Evolutionary conservation across 768 basidiomycete genomes (phyloP).

Genomic region (Termitomyces sp.): DNA sequence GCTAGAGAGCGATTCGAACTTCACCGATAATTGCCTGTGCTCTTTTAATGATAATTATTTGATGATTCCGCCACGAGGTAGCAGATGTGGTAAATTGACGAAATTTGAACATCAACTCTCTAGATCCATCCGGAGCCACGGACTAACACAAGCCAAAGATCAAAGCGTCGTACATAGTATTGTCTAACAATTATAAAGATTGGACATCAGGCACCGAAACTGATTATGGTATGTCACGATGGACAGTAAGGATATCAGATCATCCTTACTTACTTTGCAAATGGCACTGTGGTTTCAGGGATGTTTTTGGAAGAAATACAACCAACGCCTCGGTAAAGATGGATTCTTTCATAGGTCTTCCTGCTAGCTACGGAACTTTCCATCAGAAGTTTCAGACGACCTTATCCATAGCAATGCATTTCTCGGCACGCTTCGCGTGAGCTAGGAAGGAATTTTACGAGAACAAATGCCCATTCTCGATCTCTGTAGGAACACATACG

Average conservation of each 20-base stretch:
- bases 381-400: neutral
- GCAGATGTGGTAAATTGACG: neutral
- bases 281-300: neutral
- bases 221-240: neutral
- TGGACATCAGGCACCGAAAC: neutral
- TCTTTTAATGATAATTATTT: neutral
- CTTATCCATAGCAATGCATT: too few species aligned
- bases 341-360: neutral
- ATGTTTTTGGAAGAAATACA: neutral
- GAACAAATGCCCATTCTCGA: too few species aligned
- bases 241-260: neutral
- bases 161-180: neutral
- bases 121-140: neutral
- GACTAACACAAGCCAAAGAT: neutral
- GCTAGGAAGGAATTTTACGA: too few species aligned
- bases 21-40: conserved; percentile 11
- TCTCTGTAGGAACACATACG: too few species aligned
- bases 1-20: conserved; percentile 47
- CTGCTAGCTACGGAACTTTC: neutral
- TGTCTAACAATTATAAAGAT: neutral
- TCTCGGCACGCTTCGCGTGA: too few species aligned
- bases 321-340: neutral
- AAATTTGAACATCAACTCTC: neutral
- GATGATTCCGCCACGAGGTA: neutral
- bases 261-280: neutral